Evolutionary conservation across 176 grass and related monocot genomes (phyloP).

Genomic region (Ensete glaucum): DNA sequence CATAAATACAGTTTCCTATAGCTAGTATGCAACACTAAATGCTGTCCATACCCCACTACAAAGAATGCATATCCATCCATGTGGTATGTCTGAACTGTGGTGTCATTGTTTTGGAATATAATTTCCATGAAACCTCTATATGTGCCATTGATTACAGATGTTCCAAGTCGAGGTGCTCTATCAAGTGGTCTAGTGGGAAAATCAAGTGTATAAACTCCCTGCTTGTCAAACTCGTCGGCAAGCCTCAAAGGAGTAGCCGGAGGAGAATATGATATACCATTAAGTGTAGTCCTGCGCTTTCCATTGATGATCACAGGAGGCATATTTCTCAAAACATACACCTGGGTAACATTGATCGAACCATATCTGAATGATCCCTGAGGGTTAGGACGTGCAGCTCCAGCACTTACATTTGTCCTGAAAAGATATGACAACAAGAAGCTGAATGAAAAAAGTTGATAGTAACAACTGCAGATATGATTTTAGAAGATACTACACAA

Average conservation of each 20-base stretch:
- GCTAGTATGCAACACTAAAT: background rate
- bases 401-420: conserved; percentile 68
- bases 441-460: background rate
- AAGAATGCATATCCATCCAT: conserved; percentile 91
- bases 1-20: background rate
- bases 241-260: conserved; percentile 77
- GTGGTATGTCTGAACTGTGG: conserved; percentile 71
- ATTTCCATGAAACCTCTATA: conserved; percentile 96
- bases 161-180: conserved; percentile 32
- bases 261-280: conserved; percentile 56
- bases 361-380: conserved; percentile 87
- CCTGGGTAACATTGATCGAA: conserved; percentile 64
- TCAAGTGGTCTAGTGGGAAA: conserved; percentile 53
- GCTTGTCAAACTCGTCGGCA: conserved; percentile 49
- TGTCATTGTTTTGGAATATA: conserved; percentile 89
- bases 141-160: conserved; percentile 53
- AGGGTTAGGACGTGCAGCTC: conserved; percentile 77
- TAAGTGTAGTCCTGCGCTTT: conserved; percentile 49
- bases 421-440: conserved; percentile 3
- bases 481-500: no score
- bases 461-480: background rate
- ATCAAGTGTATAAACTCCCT: conserved; percentile 56
- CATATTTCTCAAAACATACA: conserved; percentile 53
- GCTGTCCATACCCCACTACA: conserved; percentile 71
- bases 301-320: conserved; percentile 37